A percentile compares a stretch with the other conserved stretches of the same genome.
Conservation (phyloP, 768 basidiomycete genomes). For the Mycena latifolia region DNA sequence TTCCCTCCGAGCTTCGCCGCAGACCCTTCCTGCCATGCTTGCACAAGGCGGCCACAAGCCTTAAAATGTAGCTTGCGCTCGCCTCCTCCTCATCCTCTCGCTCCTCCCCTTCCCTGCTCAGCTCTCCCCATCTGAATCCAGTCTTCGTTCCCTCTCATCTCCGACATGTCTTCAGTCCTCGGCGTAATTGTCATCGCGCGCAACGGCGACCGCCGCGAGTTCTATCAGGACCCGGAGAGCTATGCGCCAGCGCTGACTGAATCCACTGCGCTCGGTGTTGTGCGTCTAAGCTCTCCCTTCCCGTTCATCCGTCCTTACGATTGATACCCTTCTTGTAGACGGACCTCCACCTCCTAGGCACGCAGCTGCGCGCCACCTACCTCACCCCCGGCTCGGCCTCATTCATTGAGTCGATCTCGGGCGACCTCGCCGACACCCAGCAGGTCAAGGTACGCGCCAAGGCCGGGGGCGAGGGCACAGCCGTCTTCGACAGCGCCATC, state of each 20-base stretch:
- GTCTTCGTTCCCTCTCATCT: slow-evolving; percentile 37
- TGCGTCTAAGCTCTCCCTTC: slow-evolving; percentile 55
- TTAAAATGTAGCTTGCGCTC: background rate
- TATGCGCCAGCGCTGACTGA: slow-evolving; percentile 61
- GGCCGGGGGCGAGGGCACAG: slow-evolving; percentile 85
- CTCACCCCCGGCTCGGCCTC: slow-evolving; percentile 74
- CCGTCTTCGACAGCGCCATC: slow-evolving; percentile 88
- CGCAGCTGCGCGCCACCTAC: slow-evolving; percentile 73
- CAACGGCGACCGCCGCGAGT: slow-evolving; percentile 80
- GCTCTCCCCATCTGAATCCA: slow-evolving; percentile 42
- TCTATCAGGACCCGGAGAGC: slow-evolving; percentile 77
- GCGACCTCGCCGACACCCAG: slow-evolving; percentile 78
- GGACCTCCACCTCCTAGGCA: slow-evolving; percentile 76
- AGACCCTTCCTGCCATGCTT: background rate
- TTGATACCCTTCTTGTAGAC: slow-evolving; percentile 51
- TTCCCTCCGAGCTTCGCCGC: background rate
- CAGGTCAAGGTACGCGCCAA: slow-evolving; percentile 86
- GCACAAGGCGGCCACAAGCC: background rate
- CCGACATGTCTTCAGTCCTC: slow-evolving; percentile 67
- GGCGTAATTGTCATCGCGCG: slow-evolving; percentile 84
- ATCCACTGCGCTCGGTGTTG: slow-evolving; percentile 36
- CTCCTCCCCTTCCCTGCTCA: background rate
- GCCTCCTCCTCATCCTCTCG: background rate
- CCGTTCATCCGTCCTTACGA: slow-evolving; percentile 62
- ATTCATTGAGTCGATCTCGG: slow-evolving; percentile 73